Base-by-base conservation (phyloP, 2,329 filamentous ascomycete genomes). In the Dendryphion nanum region DNA sequence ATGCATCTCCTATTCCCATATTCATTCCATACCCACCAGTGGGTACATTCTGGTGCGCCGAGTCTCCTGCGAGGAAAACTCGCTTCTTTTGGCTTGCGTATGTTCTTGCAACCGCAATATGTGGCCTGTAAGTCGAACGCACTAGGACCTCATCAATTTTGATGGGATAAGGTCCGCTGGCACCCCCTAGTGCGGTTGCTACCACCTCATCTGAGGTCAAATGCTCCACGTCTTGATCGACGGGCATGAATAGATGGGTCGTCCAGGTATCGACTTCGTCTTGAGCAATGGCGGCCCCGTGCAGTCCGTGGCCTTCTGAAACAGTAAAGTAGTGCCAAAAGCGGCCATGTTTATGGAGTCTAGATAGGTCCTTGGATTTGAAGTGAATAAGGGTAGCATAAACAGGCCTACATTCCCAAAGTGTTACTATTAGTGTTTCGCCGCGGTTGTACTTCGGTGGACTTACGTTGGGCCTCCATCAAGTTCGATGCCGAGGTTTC, bases 201-300 rank as follows among this genome's bases (percentile, higher is more conserved):
- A 30, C 29, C 29, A 16, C 29, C 29, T 30, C 29, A 14, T 30
- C 10, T 13, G 29, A 8, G 16, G 10, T 16, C 10, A 30, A 13
- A 16, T 30, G 10, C 3, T 30, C 29, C 8, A 30, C 29, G 4
- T 30, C 29, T 17, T 10, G 10, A 16, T 16, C 29, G 2, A 30
- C 10, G 10, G 29, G 29, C 10, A 30, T 13, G 8, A 30, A 13
- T 8, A 30, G 4, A 30, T 30, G 29, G 10, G 15, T 45, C 1
- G 64, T 67, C 42, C 51, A 67, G 5, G 57, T 66, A 34, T 65
- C 59, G 13, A 47, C 47, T 26, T 58, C 59, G 23, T 65, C 57
- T 40, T 65, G 59, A 18, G 53, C 46, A 16, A 66, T 42, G 17
- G 51, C 45, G 6, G 48, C 52, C 7, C 50, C 50, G 16, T 39